phyloP scores from a whole-genome alignment of 1,139 yeast species.

The Candida sojae region DNA sequence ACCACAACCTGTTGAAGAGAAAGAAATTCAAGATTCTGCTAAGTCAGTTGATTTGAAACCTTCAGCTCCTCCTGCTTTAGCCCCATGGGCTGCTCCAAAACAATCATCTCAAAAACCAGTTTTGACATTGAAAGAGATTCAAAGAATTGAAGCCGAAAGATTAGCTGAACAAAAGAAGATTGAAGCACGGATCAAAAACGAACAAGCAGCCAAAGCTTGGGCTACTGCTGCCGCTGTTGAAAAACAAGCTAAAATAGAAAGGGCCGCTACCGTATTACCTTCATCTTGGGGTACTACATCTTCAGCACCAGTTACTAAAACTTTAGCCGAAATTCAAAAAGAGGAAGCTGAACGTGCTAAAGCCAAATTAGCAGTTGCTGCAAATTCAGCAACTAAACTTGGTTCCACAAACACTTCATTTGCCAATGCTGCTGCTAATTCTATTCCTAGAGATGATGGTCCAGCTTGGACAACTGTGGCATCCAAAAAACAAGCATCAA shows the following conservation, averaged over 20 bases:
- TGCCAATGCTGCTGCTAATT: conserved; percentile 31
- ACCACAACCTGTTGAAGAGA: background rate
- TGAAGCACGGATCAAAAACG: conserved; percentile 32
- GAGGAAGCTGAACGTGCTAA: conserved; percentile 46
- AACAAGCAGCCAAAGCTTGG: conserved; percentile 26
- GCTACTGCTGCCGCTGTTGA: conserved; percentile 27
- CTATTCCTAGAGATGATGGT: conserved; percentile 30
- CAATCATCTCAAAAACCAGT: conserved; percentile 37
- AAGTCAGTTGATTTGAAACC: conserved; percentile 20
- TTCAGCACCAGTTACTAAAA: conserved; percentile 24
- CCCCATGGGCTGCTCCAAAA: conserved; percentile 18
- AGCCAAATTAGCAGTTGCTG: conserved; percentile 22
- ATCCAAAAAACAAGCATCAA: conserved; percentile 21
- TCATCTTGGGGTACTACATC: conserved; percentile 54
- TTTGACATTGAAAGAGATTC: conserved; percentile 70
- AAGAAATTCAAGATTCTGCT: conserved; percentile 6
- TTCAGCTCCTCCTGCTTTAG: conserved; percentile 21
- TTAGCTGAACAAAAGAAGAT: conserved; percentile 37
- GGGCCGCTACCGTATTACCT: conserved; percentile 37
- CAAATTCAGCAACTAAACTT: background rate
- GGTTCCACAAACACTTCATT: conserved; percentile 21
- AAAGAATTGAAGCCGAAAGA: conserved; percentile 63
- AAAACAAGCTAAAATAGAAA: conserved; percentile 22
- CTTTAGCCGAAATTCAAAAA: conserved; percentile 48
- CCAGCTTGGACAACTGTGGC: conserved; percentile 48